Evolutionary conservation across 306 rosid species (phyloP), one percentile per base, ranked within the genome.

Genomic region (Betula pendula): DNA sequence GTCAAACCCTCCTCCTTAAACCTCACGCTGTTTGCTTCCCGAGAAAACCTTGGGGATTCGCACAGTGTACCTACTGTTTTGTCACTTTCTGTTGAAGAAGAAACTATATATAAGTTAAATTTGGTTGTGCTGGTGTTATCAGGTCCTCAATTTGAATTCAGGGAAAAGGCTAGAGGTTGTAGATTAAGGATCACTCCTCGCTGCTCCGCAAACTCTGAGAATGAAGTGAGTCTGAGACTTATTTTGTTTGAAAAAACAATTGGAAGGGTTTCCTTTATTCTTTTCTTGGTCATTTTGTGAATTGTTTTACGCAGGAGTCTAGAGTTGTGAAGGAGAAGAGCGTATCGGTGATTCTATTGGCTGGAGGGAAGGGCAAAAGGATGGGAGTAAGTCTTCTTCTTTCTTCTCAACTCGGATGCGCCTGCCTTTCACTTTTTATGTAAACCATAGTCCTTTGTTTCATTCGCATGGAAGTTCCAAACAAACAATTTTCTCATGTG

Each of bases 351-450:
- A 71, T 93, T 74, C 82, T 93, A 11, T 81, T 93, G 52, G 96
- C 97, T 10, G 97, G 96, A 35, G 97, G 97, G 22, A 76, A 83
- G 90, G 97, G 97, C 49, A 93, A 89, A 63, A 88, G 96, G 72
- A 93, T 93, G 97, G 97, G 97, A 24, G 97, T 92, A n/a, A 78
- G 90, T 83, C 63, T 16, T 48, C 75, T 43, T 45, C 33, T 40
- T 20, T 77, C 40, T 33, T 17, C 29, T 68, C 22, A 55, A 5
- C 55, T 55, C n/a, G 20, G 35, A 44, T 6, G 25, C 9, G 62
- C 10, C 47, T 17, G 43, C 70, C n/a, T 65, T 11, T 35, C 25
- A 33, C 45, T 35, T n/a, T 2, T 17, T 24, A 22, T 22, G 15
- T 24, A 20, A 24, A 56, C 11, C 63, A 22, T 25, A 10, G 63